These are phyloP conservation scores for Clarireedia homoeocarpa DNA, from an alignment of 2,329 filamentous ascomycete species.

Conservation along the genomic window DNA sequence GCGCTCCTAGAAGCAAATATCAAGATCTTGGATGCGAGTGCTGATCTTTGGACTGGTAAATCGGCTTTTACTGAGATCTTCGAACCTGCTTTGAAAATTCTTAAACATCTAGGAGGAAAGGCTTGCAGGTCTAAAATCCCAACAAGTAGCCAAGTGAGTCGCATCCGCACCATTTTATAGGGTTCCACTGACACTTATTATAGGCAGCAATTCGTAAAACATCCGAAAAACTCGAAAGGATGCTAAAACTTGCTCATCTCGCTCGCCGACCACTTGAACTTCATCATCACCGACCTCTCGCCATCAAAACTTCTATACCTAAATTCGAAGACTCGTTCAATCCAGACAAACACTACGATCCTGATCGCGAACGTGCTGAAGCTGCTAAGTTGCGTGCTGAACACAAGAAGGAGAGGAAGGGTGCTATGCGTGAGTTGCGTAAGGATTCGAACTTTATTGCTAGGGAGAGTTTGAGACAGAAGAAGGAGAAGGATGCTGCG, in stretches of 20 bases:
- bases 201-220: conserved; percentile 21
- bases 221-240: conserved; percentile 39
- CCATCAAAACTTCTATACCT: conserved; percentile 81
- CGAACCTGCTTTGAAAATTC: conserved; percentile 48
- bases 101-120: conserved; percentile 54
- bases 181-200: neutral
- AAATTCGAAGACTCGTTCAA: conserved; percentile 97
- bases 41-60: conserved; percentile 66
- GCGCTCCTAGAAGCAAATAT: conserved; percentile 56
- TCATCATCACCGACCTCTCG: conserved; percentile 79
- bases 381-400: conserved; percentile 56
- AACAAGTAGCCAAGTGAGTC: conserved; percentile 20
- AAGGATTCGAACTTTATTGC: conserved; percentile 95
- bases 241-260: conserved; percentile 54
- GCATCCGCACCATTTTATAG: neutral
- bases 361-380: conserved; percentile 82
- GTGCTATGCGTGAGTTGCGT: conserved; percentile 83
- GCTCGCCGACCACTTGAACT: conserved; percentile 73
- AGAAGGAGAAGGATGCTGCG: conserved; percentile 85
- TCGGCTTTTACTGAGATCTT: conserved; percentile 75
- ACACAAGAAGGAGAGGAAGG: conserved; percentile 77
- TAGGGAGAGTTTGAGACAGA: conserved; percentile 79
- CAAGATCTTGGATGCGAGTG: conserved; percentile 57
- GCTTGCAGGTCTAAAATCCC: conserved; percentile 45
- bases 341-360: conserved; percentile 94